phyloP scores from a whole-genome alignment of 2,329 filamentous ascomycete genomes.

The Fusarium pininemorale region DNA sequence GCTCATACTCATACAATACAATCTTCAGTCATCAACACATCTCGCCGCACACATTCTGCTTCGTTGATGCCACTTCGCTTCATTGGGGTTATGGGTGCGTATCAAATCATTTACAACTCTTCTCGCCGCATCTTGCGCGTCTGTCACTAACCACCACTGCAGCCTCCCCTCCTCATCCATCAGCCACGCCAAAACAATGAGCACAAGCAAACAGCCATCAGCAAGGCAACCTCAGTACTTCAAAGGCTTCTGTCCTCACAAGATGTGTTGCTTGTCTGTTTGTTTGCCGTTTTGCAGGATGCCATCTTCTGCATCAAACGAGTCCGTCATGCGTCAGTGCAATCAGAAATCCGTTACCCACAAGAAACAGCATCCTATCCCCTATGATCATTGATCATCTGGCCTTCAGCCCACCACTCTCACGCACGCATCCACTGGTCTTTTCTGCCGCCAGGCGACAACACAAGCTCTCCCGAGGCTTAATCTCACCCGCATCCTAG shows the following conservation, averaged over 20 bases:
- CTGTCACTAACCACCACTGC: conserved; percentile 40
- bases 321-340: background rate
- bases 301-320: conserved; percentile 27
- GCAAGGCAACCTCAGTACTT: conserved; percentile 22
- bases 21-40: conserved; percentile 30
- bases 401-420: conserved; percentile 48
- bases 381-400: conserved; percentile 42
- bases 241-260: conserved; percentile 14
- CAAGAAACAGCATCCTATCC: conserved; percentile 40
- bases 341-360: conserved; percentile 16
- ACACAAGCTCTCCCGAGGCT: conserved; percentile 40
- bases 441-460: conserved; percentile 37
- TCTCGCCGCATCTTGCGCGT: conserved; percentile 43
- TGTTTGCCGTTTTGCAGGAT: conserved; percentile 37
- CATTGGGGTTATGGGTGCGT: conserved; percentile 40
- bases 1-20: conserved; percentile 21
- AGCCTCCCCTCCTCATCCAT: conserved; percentile 40
- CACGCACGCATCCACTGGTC: conserved; percentile 44
- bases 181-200: conserved; percentile 37
- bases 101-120: conserved; percentile 47
- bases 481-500: conserved; percentile 30
- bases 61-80: conserved; percentile 39
- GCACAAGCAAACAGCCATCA: conserved; percentile 30
- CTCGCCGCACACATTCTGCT: conserved; percentile 25
- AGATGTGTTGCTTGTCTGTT: conserved; percentile 6